Conservation (phyloP, 345 rosid genomes). For the Nasturtium officinale region DNA sequence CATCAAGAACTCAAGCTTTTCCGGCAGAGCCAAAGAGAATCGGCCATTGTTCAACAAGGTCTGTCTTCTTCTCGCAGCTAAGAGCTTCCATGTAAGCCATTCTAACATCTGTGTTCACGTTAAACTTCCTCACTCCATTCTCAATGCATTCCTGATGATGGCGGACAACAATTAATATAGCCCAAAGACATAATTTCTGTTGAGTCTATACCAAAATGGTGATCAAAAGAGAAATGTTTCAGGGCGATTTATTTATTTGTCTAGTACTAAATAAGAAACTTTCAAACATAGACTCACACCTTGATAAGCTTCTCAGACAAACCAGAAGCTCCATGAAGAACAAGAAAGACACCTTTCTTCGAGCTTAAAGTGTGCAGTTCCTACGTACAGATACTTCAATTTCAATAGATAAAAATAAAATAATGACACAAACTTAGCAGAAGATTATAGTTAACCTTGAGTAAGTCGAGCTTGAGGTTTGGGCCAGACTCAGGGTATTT, state of each 20-base stretch:
- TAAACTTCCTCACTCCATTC: conserved; percentile 83
- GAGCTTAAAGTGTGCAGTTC: conserved; percentile 63
- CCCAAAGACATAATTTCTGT: conserved; percentile 3
- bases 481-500: conserved; percentile 92
- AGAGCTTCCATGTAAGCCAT: conserved; percentile 80
- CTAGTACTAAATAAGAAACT: neutral
- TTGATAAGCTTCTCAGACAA: conserved; percentile 67
- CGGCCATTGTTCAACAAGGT: conserved; percentile 70
- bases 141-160: conserved; percentile 64
- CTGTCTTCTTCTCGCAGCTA: conserved; percentile 52
- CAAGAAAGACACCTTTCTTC: conserved; percentile 79
- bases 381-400: conserved; percentile 41
- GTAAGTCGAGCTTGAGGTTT: conserved; percentile 80
- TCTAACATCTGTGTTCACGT: conserved; percentile 88
- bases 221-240: neutral
- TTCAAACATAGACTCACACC: conserved; percentile 46
- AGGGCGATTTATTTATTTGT: neutral
- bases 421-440: conserved; percentile 3
- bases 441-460: conserved; percentile 54
- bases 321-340: conserved; percentile 98
- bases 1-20: conserved; percentile 54
- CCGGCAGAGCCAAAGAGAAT: conserved; percentile 86
- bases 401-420: neutral
- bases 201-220: conserved; percentile 5
- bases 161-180: neutral